These are phyloP conservation scores for Maudiozyma bulderi DNA, from an alignment of 805 yeast species.

Conservation along the genomic window DNA sequence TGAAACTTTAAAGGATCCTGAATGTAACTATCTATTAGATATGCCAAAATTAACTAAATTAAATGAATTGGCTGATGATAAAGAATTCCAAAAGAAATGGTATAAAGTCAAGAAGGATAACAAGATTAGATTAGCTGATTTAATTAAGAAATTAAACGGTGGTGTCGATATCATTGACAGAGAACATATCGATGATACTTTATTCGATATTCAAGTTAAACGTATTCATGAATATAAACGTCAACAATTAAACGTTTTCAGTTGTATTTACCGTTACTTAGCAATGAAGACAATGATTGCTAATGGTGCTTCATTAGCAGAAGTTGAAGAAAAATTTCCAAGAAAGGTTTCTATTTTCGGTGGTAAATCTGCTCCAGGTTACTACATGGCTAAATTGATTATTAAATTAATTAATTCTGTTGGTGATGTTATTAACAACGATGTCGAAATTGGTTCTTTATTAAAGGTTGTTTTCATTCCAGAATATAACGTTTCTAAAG, in stretches of 20 bases:
- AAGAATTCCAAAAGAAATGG: conserved; percentile 62
- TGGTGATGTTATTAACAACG: conserved; percentile 70
- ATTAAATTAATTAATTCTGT: conserved; percentile 80
- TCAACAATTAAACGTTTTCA: conserved; percentile 87
- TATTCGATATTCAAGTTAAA: conserved; percentile 88
- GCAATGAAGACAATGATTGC: conserved; percentile 46
- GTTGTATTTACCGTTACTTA: conserved; percentile 75
- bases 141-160: conserved; percentile 56
- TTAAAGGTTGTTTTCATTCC: conserved; percentile 84
- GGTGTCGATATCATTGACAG: conserved; percentile 50
- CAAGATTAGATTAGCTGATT: conserved; percentile 54
- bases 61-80: conserved; percentile 58
- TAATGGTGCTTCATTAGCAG: conserved; percentile 42
- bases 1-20: conserved; percentile 47
- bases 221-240: conserved; percentile 94
- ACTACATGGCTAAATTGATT: conserved; percentile 86
- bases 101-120: conserved; percentile 57
- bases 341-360: conserved; percentile 81
- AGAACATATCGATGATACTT: conserved; percentile 41
- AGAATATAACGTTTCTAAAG: conserved; percentile 89
- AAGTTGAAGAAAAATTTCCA: conserved; percentile 48
- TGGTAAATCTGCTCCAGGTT: conserved; percentile 97
- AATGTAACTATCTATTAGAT: conserved; percentile 59
- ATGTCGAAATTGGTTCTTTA: conserved; percentile 60
- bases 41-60: conserved; percentile 58